A percentile compares a stretch with the other conserved stretches of the same genome.
Evolutionary conservation across 148 eudicot genomes (phyloP).

Genomic region (Persicaria maculosa): DNA sequence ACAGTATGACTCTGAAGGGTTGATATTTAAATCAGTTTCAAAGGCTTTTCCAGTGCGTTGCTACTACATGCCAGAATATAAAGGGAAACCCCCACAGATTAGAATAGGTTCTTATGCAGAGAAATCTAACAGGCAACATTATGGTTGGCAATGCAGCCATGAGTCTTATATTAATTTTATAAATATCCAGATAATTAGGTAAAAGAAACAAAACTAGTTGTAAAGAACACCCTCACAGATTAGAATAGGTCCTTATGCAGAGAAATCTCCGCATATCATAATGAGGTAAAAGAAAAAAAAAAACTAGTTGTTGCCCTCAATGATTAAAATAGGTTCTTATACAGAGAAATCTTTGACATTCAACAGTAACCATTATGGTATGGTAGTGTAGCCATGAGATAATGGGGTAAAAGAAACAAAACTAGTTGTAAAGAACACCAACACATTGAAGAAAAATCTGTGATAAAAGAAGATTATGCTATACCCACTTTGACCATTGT

Average conservation of each 20-base stretch:
- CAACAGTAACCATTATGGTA: neutral
- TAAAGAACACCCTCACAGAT: neutral
- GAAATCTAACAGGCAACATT: neutral
- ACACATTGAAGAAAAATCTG: neutral
- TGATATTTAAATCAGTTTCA: neutral
- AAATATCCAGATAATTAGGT: neutral
- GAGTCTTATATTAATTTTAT: no score
- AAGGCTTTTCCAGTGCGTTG: neutral
- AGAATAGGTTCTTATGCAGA: neutral
- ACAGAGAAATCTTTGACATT: neutral
- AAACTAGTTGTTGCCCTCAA: no score
- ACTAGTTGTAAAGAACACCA: neutral
- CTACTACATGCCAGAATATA: neutral
- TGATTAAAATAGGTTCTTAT: no score
- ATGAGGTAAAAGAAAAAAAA: no score
- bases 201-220: neutral
- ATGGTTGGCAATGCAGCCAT: neutral
- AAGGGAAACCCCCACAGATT: neutral
- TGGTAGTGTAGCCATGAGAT: neutral
- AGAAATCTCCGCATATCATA: no score
- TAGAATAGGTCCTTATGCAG: neutral
- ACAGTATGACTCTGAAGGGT: neutral
- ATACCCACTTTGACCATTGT: conserved; percentile 92
- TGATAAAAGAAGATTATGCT: neutral
- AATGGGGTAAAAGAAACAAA: neutral